Evolutionary conservation across 768 basidiomycete species (phyloP).

Genomic region (Boletus reticuloceps): DNA sequence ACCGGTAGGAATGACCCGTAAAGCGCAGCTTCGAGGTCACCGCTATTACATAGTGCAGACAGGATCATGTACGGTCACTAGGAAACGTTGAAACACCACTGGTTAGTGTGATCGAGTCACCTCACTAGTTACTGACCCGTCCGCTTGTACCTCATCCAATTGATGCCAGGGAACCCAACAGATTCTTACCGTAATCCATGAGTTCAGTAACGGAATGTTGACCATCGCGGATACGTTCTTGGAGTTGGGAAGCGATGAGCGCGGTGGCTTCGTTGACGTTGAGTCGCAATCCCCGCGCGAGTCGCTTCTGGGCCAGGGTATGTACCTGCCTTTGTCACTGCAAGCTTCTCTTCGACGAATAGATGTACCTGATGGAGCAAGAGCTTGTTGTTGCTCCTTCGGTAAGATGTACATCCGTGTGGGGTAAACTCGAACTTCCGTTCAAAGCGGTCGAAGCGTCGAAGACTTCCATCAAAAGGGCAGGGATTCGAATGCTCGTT

Average conservation of each 20-base stretch:
- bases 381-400: slow-evolving; percentile 69
- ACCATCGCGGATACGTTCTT: slow-evolving; percentile 94
- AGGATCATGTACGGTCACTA: slow-evolving; percentile 97
- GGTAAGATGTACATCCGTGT: slow-evolving; percentile 67
- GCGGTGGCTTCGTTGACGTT: slow-evolving; percentile 88
- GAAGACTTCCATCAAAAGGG: background rate
- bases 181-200: slow-evolving; percentile 89
- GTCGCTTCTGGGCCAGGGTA: slow-evolving; percentile 87
- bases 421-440: background rate
- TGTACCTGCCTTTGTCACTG: slow-evolving; percentile 55
- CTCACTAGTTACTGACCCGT: slow-evolving; percentile 56
- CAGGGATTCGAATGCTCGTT: background rate
- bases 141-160: slow-evolving; percentile 88
- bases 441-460: background rate
- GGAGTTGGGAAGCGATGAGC: slow-evolving; percentile 87
- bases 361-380: slow-evolving; percentile 61
- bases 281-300: slow-evolving; percentile 87
- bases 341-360: background rate
- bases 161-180: slow-evolving; percentile 86
- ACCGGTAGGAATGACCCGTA: slow-evolving; percentile 91
- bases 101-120: background rate
- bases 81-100: slow-evolving; percentile 46
- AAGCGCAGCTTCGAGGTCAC: slow-evolving; percentile 80
- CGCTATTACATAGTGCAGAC: slow-evolving; percentile 71
- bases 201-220: slow-evolving; percentile 78